These are phyloP conservation scores for Bjerkandera adusta DNA, from an alignment of 1,284 basidiomycete species.

Conservation along the genomic window DNA sequence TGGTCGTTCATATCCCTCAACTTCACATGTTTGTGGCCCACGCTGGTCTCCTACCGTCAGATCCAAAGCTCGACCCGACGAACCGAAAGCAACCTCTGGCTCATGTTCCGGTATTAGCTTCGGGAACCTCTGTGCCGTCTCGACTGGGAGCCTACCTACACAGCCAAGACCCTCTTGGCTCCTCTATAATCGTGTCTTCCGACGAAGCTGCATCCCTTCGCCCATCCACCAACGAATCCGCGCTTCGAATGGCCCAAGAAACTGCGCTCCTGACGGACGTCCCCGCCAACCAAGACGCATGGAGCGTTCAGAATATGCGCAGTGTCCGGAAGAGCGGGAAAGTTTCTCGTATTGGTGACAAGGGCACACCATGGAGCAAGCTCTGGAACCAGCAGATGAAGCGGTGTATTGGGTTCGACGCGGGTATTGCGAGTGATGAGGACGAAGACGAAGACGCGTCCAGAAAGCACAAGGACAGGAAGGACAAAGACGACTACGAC, in stretches of 20 bases:
- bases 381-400: constrained; percentile 73
- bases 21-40: constrained; percentile 81
- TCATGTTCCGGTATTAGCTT: constrained; percentile 30
- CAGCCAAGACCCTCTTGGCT: too few species aligned
- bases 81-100: constrained; percentile 66
- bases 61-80: constrained; percentile 50
- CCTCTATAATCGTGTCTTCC: too few species aligned
- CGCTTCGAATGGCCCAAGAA: too few species aligned
- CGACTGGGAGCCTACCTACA: too few species aligned
- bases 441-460: constrained; percentile 8
- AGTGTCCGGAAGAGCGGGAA: constrained; percentile 53
- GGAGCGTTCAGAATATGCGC: constrained; percentile 76
- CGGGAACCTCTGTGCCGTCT: too few species aligned
- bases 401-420: constrained; percentile 55
- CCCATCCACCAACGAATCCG: too few species aligned
- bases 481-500: constrained; percentile 19
- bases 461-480: constrained; percentile 9
- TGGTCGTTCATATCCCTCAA: constrained; percentile 73
- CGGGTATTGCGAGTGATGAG: neutral
- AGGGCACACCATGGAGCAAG: constrained; percentile 72
- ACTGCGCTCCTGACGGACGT: constrained; percentile 57
- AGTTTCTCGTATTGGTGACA: constrained; percentile 51
- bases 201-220: too few species aligned
- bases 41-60: constrained; percentile 74
- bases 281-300: constrained; percentile 74